Evolutionary conservation across 805 yeast genomes (phyloP), one percentile per base, ranked within the genome.

Genomic region (Danielia reshetovae): DNA sequence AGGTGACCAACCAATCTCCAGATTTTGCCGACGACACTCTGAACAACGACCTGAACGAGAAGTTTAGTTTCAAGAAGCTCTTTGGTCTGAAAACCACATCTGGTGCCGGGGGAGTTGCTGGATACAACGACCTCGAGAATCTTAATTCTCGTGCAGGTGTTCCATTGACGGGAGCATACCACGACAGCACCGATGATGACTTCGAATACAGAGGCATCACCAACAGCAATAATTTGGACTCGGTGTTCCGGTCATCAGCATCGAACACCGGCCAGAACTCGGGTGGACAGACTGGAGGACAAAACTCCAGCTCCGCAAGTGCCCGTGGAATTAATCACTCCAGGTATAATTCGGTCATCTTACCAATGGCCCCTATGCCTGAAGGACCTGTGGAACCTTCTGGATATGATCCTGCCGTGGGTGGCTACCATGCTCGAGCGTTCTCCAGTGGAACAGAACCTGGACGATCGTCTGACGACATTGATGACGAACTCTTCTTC

Each of bases 141-240:
- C 36, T 46, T 18, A 48, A 46, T 27, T 27, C 10, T 26, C 38
- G 27, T 41, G 43, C 46, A 39, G 9, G 9, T 7, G 48, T 35
- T 41, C 46, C 27, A 18, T 31, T 35, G 29, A 42, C 36, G 4
- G 40, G 42, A 7, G 42, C 36, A 2, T 13, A 6, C 6, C 36
- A 35, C 12, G 32, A 30, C 15, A 45, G 38, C 26, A 43, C 42
- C 14, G 45, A 46, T 29, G 59, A 55, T 15, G 73, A 62, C 37
- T 67, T 61, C 35, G 62, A 51, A 34, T 67, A 67, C 46, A 59
- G 73, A 30, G 73, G 73, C 5, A 70, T 67, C 15, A 55, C 69
- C 31, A 65, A 64, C 43, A 59, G 52, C 38, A 67, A 65, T 42
- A 67, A 67, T 42, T 54, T 67, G 22, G 72, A 65, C 33, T 57